Percentiles rank a stretch among this genome's conserved stretches.
These are phyloP conservation scores for Trichoderma guizhouense DNA, from an alignment of 2,329 filamentous ascomycete genomes.

Conservation along the genomic window DNA sequence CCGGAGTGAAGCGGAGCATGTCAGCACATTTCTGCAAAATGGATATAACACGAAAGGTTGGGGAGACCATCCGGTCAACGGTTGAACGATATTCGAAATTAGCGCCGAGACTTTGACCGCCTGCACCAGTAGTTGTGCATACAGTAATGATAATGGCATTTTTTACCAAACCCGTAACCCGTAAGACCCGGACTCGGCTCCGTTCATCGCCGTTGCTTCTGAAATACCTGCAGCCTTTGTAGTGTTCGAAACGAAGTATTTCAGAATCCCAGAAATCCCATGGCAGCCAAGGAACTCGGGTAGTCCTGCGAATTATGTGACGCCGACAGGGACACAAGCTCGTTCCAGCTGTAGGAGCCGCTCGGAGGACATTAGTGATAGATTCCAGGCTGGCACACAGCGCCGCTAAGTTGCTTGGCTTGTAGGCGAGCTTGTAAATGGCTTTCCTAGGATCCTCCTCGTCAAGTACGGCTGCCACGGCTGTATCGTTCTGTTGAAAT, in stretches of 20 bases:
- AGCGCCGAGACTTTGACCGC: background rate
- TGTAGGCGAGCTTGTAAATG: background rate
- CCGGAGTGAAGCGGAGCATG: rapidly evolving
- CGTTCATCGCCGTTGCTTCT: background rate
- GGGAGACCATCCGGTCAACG: background rate
- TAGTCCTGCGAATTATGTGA: background rate
- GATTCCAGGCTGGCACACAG: background rate
- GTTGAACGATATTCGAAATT: background rate
- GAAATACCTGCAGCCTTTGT: background rate
- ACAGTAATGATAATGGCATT: background rate
- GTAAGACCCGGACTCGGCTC: background rate
- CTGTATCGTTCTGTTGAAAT: background rate
- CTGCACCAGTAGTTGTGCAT: background rate
- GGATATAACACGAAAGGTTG: background rate
- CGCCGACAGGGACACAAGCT: background rate
- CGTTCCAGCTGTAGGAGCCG: background rate
- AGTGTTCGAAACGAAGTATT: background rate
- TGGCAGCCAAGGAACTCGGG: background rate
- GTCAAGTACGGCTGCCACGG: background rate
- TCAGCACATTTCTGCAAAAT: background rate
- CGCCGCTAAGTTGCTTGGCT: background rate
- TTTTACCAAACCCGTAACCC: background rate
- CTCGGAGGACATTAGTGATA: background rate
- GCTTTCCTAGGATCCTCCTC: background rate
- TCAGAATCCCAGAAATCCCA: background rate